These are phyloP conservation scores for Picea glauca DNA, from an alignment of 75 land plant genomes.

Conservation along the genomic window DNA sequence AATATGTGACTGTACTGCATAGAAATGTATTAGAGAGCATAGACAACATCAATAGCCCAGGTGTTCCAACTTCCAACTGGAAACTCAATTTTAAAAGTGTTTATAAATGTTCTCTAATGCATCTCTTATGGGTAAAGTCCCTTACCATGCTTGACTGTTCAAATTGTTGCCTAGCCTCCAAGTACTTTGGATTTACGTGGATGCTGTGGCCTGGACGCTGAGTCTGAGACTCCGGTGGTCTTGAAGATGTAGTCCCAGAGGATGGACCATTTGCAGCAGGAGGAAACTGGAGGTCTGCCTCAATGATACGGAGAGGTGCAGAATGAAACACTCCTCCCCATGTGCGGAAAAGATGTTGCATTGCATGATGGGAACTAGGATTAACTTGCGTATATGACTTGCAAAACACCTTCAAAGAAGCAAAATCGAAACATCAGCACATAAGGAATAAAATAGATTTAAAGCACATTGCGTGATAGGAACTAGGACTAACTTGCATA, in stretches of 20 bases:
- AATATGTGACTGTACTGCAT: background rate
- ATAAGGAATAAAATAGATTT: background rate
- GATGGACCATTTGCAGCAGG: constrained; percentile 49
- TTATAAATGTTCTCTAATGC: background rate
- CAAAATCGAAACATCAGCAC: background rate
- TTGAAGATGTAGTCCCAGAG: constrained; percentile 25
- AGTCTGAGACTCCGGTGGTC: constrained; percentile 49
- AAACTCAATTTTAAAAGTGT: background rate
- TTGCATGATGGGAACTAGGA: constrained; percentile 58
- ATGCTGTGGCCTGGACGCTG: constrained; percentile 78
- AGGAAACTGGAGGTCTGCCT: constrained; percentile 67
- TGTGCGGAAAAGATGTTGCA: constrained; percentile 93
- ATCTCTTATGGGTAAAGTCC: background rate
- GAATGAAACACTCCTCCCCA: constrained; percentile 90
- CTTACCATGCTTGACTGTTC: constrained; percentile 34
- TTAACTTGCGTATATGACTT: constrained; percentile 91
- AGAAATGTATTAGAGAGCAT: background rate
- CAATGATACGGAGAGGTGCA: constrained; percentile 66
- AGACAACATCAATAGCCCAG: background rate
- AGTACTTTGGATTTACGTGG: constrained; percentile 91
- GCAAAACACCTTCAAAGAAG: constrained; percentile 74
- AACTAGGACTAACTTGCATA: constrained; percentile 72
- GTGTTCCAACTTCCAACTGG: background rate
- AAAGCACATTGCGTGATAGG: constrained; percentile 45
- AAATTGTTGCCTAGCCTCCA: constrained; percentile 62